phyloP scores from a whole-genome alignment of 2,329 filamentous ascomycete species.

The Aspergillus pseudotamarii region DNA sequence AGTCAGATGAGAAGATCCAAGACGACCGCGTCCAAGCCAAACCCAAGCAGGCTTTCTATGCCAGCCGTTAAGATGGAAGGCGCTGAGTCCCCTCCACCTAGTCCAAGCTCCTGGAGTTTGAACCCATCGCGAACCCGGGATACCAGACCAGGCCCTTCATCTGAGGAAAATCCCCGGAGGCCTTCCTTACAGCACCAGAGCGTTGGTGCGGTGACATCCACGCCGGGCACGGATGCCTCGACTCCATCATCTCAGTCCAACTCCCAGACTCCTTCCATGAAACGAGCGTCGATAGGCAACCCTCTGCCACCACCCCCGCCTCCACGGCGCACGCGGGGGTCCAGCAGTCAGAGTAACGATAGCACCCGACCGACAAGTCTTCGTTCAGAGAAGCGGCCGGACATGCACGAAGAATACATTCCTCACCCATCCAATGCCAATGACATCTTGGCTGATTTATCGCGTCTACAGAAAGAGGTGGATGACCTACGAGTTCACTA shows the following conservation, averaged over 20 bases:
- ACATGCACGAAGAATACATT: constrained; percentile 27
- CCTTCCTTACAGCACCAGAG: constrained; percentile 11
- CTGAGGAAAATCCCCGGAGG: constrained; percentile 17
- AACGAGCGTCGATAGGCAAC: constrained; percentile 31
- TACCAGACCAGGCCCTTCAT: constrained; percentile 10
- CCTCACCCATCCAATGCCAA: constrained; percentile 46
- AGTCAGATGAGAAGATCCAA: constrained; percentile 47
- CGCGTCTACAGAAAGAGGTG: constrained; percentile 73
- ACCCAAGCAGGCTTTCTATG: constrained; percentile 34
- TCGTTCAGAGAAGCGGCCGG: constrained; percentile 23
- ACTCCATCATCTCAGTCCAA: constrained; percentile 12
- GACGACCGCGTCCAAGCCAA: constrained; percentile 36
- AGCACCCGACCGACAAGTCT: constrained; percentile 21
- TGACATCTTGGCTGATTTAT: constrained; percentile 73
- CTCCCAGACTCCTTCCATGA: constrained; percentile 30
- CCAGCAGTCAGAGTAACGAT: constrained; percentile 43
- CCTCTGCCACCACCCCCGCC: constrained; percentile 48
- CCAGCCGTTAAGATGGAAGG: constrained; percentile 52
- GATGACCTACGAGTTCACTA: constrained; percentile 57
- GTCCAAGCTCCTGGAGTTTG: constrained; percentile 31
- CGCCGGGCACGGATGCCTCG: constrained; percentile 5
- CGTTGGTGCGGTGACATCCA: constrained; percentile 9
- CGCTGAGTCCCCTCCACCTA: constrained; percentile 33
- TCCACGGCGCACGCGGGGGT: constrained; percentile 49
- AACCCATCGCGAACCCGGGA: constrained; percentile 22